Conservation (phyloP, 371 early-diverging fungal genomes). For the Capniomyces stellatus region DNA sequence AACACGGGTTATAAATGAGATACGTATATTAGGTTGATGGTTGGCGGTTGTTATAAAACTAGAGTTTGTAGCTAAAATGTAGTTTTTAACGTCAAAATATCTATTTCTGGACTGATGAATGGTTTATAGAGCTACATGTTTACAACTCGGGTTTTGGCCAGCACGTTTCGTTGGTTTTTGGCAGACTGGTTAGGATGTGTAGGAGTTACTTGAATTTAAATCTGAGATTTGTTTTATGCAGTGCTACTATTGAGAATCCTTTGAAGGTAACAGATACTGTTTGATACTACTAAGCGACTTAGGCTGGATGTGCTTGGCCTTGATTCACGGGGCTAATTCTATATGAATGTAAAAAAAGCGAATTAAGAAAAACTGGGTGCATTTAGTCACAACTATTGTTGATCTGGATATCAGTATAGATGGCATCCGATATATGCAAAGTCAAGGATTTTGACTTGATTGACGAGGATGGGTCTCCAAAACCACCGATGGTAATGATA, state of each 20-base stretch:
- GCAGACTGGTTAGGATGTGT: constrained; percentile 41
- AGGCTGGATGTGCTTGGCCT: no score
- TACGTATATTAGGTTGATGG: constrained; percentile 5
- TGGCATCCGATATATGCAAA: no score
- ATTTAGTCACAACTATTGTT: no score
- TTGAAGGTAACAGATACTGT: background rate
- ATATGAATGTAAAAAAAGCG: no score
- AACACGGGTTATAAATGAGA: constrained; percentile 20
- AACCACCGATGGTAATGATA: background rate
- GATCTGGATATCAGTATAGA: no score
- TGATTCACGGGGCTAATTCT: no score
- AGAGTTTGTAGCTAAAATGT: no score
- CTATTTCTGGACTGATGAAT: no score
- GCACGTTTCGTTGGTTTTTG: constrained; percentile 43
- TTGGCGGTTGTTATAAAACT: constrained; percentile 12
- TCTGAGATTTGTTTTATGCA: constrained; percentile 43
- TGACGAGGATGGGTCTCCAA: background rate
- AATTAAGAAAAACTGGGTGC: no score
- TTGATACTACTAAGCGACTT: no score
- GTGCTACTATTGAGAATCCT: constrained; percentile 43
- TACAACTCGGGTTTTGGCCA: constrained; percentile 50
- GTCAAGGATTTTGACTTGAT: background rate
- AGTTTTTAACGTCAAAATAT: no score
- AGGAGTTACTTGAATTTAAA: constrained; percentile 11
- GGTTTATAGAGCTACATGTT: constrained; percentile 37